Conservation (phyloP, 495 filamentous ascomycete genomes). For the Penicillium psychrofluorescens region DNA sequence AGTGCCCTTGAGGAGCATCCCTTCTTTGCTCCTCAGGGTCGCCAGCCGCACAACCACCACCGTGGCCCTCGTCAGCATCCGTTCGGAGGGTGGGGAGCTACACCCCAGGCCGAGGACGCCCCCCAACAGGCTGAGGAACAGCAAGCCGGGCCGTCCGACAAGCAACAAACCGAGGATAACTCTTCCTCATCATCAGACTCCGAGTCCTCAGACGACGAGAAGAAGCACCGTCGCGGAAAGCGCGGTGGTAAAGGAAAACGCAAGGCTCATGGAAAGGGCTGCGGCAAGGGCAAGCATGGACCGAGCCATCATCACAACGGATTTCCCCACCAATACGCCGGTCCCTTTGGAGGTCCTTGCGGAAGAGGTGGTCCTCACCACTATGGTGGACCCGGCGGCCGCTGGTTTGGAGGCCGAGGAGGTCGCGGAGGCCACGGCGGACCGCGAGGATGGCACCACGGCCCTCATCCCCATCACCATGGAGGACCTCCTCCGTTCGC, state of each 20-base stretch:
- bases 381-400: too few relatives aligned
- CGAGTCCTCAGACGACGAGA: slow-evolving; percentile 6
- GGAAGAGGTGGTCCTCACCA: slow-evolving; percentile 4
- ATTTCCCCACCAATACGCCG: slow-evolving; percentile 1
- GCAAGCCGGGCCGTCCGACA: slow-evolving; percentile 4
- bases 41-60: slow-evolving; percentile 4
- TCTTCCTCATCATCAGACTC: slow-evolving; percentile 1
- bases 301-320: slow-evolving; percentile 2
- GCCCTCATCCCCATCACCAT: slow-evolving; percentile 1
- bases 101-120: neutral
- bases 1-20: slow-evolving; percentile 29
- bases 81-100: slow-evolving; percentile 7
- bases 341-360: slow-evolving; percentile 2
- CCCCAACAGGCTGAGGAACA: neutral
- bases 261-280: neutral
- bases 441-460: slow-evolving; percentile 6
- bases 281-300: slow-evolving; percentile 2
- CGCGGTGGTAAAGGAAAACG: slow-evolving; percentile 8
- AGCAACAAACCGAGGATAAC: slow-evolving; percentile 1
- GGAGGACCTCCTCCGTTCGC: slow-evolving; percentile 5
- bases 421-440: slow-evolving; percentile 4
- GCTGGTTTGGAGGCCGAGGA: neutral
- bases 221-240: neutral
- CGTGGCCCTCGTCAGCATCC: slow-evolving; percentile 4
- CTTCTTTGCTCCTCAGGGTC: slow-evolving; percentile 25